Percentiles rank a stretch among this genome's conserved stretches.
Evolutionary conservation across 768 basidiomycete species (phyloP).

Genomic region (Pisolithus orientalis): DNA sequence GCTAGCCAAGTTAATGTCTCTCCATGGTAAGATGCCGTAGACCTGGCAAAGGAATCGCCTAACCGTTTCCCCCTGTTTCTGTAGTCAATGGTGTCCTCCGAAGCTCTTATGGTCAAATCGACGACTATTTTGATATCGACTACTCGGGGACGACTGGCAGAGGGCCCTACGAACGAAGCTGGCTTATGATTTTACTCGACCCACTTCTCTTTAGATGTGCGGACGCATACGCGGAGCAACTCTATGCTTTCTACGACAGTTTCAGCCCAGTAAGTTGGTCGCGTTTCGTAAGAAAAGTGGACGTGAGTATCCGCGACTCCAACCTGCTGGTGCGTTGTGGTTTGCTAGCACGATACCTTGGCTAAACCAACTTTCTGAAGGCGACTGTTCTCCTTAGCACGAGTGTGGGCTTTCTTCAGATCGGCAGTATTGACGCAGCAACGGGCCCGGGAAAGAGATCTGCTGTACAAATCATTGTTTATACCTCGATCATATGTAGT

Average conservation of each 20-base stretch:
- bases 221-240: conserved; percentile 22
- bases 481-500: conserved; percentile 23
- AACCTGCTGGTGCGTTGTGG: conserved; percentile 18
- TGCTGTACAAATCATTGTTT: conserved; percentile 18
- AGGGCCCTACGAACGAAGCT: conserved; percentile 14
- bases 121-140: conserved; percentile 28
- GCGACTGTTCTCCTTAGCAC: conserved; percentile 25
- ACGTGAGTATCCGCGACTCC: conserved; percentile 26
- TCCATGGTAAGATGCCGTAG: conserved; percentile 18
- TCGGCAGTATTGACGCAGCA: conserved; percentile 3
- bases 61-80: neutral
- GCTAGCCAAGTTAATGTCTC: conserved; percentile 25
- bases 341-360: neutral
- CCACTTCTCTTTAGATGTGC: conserved; percentile 21
- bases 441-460: conserved; percentile 7
- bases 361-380: conserved; percentile 6
- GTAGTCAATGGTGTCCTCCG: conserved; percentile 21
- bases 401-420: conserved; percentile 19
- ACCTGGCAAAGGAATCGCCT: too few species aligned
- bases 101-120: conserved; percentile 25
- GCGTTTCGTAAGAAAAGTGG: conserved; percentile 25
- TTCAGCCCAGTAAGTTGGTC: conserved; percentile 23
- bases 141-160: conserved; percentile 4
- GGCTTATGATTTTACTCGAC: conserved; percentile 13
- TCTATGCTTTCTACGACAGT: conserved; percentile 21